These are phyloP conservation scores for Fusarium nisikadoi DNA, from an alignment of 2,329 filamentous ascomycete species.

Conservation along the genomic window DNA sequence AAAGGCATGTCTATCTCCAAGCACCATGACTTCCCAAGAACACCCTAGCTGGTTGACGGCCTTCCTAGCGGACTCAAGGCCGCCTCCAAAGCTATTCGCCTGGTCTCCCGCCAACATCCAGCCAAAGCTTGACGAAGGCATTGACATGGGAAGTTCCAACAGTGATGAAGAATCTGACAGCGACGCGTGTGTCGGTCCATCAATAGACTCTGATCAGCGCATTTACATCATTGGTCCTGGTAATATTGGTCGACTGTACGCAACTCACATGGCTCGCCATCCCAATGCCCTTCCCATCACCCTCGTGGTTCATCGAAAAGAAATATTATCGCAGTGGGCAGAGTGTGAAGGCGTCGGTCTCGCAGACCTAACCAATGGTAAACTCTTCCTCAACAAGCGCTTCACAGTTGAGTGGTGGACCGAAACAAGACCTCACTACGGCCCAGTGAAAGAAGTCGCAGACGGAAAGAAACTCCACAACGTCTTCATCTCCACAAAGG, in stretches of 20 bases:
- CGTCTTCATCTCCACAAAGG: constrained; percentile 14
- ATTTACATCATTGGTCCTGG: constrained; percentile 12
- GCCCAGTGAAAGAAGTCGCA: constrained; percentile 8
- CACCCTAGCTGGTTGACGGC: not conserved
- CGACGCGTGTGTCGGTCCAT: fast-evolving
- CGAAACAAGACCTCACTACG: not conserved
- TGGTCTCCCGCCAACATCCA: constrained; percentile 6
- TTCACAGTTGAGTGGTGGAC: constrained; percentile 20
- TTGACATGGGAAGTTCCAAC: not conserved
- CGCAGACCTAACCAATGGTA: not conserved
- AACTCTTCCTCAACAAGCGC: not conserved
- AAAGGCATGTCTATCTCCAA: fast-evolving
- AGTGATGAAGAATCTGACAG: not conserved
- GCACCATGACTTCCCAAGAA: not conserved
- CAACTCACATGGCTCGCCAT: constrained; percentile 3
- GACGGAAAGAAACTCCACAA: constrained; percentile 1
- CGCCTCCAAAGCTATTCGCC: not conserved
- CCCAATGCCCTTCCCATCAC: not conserved
- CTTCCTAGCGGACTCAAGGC: not conserved
- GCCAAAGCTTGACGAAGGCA: not conserved
- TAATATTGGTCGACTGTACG: constrained; percentile 4
- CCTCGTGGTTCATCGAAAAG: constrained; percentile 1
- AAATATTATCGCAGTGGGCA: not conserved
- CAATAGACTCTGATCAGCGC: not conserved
- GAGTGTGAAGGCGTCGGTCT: constrained; percentile 1